A percentile compares a stretch with the other conserved stretches of the same genome.
phyloP scores from a whole-genome alignment of 2,329 filamentous ascomycete species.

The Trichoderma sp. region DNA sequence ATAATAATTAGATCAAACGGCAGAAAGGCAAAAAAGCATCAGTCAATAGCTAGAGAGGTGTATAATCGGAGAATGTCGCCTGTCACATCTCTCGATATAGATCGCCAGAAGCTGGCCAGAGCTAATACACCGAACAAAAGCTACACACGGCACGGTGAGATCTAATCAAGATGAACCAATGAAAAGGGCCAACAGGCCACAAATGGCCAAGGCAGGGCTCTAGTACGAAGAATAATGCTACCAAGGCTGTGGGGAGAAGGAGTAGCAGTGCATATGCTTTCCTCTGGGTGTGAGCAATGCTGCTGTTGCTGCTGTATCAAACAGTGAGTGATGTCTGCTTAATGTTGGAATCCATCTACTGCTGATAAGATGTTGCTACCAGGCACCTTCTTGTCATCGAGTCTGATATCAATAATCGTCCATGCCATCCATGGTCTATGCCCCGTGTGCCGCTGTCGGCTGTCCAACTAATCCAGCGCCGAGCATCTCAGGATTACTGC shows the following conservation, averaged over 20 bases:
- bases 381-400: background rate
- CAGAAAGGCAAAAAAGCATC: background rate
- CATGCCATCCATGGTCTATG: no score
- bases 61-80: background rate
- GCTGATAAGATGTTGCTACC: background rate
- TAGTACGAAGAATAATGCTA: background rate
- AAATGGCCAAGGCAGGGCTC: background rate
- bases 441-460: slow-evolving; percentile 11
- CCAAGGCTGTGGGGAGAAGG: background rate
- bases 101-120: background rate
- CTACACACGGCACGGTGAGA: background rate
- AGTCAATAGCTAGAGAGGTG: background rate
- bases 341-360: background rate
- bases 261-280: background rate
- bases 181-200: background rate
- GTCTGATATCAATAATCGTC: background rate
- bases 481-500: slow-evolving; percentile 11
- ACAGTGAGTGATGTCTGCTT: background rate
- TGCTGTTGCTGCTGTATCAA: background rate
- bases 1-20: background rate
- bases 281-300: background rate
- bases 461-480: background rate
- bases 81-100: background rate
- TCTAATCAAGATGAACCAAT: background rate
- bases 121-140: background rate